Conservation (phyloP, 2,329 filamentous ascomycete genomes). For the Diaporthe amygdali region DNA sequence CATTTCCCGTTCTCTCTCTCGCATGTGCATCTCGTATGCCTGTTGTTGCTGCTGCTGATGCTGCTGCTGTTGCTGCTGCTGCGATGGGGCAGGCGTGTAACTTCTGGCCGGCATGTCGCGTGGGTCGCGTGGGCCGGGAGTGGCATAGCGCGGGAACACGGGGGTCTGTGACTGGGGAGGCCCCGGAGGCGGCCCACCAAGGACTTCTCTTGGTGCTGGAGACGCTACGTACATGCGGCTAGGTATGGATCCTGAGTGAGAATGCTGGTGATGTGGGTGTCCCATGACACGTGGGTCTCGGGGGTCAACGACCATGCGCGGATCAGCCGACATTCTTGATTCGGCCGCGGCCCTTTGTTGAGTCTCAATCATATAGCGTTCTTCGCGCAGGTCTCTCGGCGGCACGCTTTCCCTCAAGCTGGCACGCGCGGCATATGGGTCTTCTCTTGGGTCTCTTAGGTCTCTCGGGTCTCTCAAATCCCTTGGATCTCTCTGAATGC, state of each 20-base stretch:
- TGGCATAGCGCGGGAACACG: constrained; percentile 20
- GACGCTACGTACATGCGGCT: constrained; percentile 18
- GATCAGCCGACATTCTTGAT: constrained; percentile 21
- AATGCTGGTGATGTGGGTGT: constrained; percentile 23
- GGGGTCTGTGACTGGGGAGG: constrained; percentile 17
- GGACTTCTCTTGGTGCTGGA: constrained; percentile 19
- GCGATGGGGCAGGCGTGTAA: constrained; percentile 20
- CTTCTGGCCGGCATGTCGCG: constrained; percentile 21
- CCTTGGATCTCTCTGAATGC: constrained; percentile 11
- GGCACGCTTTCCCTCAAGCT: constrained; percentile 10
- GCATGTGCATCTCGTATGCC: constrained; percentile 18
- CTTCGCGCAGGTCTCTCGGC: constrained; percentile 15
- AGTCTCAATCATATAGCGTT: constrained; percentile 23
- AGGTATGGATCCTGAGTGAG: constrained; percentile 23
- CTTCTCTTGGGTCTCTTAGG: constrained; percentile 11
- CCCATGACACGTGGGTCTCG: constrained; percentile 24
- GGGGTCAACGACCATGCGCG: constrained; percentile 21
- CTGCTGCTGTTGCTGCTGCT: constrained; percentile 7
- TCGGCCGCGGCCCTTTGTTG: constrained; percentile 19
- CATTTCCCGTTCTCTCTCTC: constrained; percentile 9
- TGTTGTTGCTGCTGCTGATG: constrained; percentile 10
- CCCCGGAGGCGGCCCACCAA: constrained; percentile 20
- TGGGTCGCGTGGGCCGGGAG: constrained; percentile 20
- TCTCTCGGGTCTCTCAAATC: not conserved
- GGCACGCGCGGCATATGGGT: constrained; percentile 21